These are phyloP conservation scores for Haplosporangium gracile DNA, from an alignment of 192 early-diverging fungal species.

Conservation along the genomic window DNA sequence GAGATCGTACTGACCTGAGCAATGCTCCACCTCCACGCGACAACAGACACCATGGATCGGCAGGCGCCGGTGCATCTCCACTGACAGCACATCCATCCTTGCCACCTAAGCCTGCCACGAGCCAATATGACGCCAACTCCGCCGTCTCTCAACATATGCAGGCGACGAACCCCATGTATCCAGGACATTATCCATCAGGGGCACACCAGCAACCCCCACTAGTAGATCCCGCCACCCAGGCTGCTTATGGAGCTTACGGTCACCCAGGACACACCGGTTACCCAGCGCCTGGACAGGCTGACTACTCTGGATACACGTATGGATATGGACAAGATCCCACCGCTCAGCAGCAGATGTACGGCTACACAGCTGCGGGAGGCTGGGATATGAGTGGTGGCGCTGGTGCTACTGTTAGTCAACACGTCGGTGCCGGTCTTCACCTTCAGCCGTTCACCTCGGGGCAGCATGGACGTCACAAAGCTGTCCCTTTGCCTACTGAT, in stretches of 20 bases:
- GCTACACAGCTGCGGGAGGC: constrained; percentile 32
- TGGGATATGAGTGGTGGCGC: constrained; percentile 45
- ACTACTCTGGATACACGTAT: constrained; percentile 52
- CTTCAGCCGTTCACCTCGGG: constrained; percentile 54
- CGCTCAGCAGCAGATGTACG: constrained; percentile 24
- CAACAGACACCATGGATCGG: constrained; percentile 41
- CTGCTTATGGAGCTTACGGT: constrained; percentile 32
- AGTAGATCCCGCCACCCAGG: constrained; percentile 28
- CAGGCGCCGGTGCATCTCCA: constrained; percentile 40
- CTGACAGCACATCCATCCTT: constrained; percentile 43
- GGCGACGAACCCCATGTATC: constrained; percentile 30
- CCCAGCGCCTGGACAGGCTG: constrained; percentile 25
- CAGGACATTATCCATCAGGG: constrained; percentile 43
- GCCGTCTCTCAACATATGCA: constrained; percentile 29
- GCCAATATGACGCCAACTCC: constrained; percentile 54
- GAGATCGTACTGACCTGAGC: constrained; percentile 31
- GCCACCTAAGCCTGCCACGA: constrained; percentile 51
- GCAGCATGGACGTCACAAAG: constrained; percentile 62
- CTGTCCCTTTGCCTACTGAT: constrained; percentile 69
- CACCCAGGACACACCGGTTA: constrained; percentile 19
- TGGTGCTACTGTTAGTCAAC: constrained; percentile 21
- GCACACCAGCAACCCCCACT: constrained; percentile 50
- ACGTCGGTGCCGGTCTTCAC: constrained; percentile 27
- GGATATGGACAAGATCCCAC: constrained; percentile 55
- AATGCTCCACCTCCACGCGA: constrained; percentile 51